Conservation (phyloP, 164 flowering plant genomes). For the Stephania cephalantha region DNA sequence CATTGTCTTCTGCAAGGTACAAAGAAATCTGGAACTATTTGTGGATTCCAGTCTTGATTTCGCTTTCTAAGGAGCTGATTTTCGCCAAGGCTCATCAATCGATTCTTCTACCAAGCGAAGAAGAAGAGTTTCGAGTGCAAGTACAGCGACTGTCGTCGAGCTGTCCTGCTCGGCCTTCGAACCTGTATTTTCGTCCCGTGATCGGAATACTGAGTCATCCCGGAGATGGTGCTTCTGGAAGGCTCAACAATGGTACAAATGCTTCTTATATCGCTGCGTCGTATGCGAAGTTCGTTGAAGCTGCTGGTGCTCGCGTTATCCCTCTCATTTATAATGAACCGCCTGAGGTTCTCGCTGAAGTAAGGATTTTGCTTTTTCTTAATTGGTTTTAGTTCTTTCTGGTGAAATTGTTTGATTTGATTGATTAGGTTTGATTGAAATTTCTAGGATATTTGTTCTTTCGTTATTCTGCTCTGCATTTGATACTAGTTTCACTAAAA, state of each 20-base stretch:
- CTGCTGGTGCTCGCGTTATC: slow-evolving; percentile 95
- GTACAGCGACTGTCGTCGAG: slow-evolving; percentile 1
- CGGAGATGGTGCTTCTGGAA: slow-evolving; percentile 94
- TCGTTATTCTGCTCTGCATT: background rate
- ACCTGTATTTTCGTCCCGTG: slow-evolving; percentile 69
- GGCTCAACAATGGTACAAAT: slow-evolving; percentile 50
- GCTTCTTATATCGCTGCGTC: slow-evolving; percentile 96
- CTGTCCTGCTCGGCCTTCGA: slow-evolving; percentile 47
- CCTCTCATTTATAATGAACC: slow-evolving; percentile 91
- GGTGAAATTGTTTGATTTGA: background rate
- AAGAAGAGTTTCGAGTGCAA: background rate
- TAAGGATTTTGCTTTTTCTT: slow-evolving; percentile 14
- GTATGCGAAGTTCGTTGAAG: slow-evolving; percentile 87
- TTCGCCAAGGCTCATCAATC: slow-evolving; percentile 33
- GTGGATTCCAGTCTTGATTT: slow-evolving; percentile 46
- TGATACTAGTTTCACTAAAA: no score
- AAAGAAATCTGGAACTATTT: slow-evolving; percentile 36
- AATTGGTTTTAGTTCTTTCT: background rate
- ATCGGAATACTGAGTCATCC: slow-evolving; percentile 93
- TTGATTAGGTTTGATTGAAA: background rate
- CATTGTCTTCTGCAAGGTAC: slow-evolving; percentile 11
- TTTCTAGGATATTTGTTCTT: no score
- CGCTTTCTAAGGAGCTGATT: slow-evolving; percentile 30
- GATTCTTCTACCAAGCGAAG: slow-evolving; percentile 35
- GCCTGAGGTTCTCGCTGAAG: slow-evolving; percentile 45